phyloP scores from a whole-genome alignment of 176 grass and related monocot species.

The Ensete glaucum region DNA sequence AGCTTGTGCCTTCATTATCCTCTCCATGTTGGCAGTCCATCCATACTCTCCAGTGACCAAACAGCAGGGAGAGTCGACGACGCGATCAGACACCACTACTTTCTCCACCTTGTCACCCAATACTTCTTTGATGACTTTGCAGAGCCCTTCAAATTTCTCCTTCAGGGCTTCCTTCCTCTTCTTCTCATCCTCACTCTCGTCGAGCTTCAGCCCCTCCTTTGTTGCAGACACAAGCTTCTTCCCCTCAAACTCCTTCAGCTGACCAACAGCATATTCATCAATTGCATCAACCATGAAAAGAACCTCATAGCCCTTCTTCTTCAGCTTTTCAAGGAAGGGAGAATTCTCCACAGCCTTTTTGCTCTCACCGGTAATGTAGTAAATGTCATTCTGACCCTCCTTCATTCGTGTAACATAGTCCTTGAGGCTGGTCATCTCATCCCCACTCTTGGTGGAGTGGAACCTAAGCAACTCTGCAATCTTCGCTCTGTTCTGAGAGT shows the following conservation, averaged over 20 bases:
- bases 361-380: slow-evolving; percentile 8
- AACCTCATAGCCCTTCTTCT: slow-evolving; percentile 8
- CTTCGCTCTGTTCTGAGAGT: slow-evolving; percentile 1
- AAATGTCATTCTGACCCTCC: slow-evolving; percentile 7
- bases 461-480: background rate
- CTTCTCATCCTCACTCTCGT: slow-evolving; percentile 6
- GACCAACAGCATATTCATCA: slow-evolving; percentile 7
- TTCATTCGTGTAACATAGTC: slow-evolving; percentile 15
- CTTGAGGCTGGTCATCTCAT: background rate
- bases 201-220: slow-evolving; percentile 9
- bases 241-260: slow-evolving; percentile 5
- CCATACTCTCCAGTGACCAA: background rate
- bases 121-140: slow-evolving; percentile 1
- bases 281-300: slow-evolving; percentile 19
- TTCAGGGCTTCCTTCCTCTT: slow-evolving; percentile 1
- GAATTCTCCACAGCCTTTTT: slow-evolving; percentile 5
- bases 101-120: slow-evolving; percentile 6
- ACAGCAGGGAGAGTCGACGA: slow-evolving; percentile 5
- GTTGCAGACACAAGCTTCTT: slow-evolving; percentile 5
- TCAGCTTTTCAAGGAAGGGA: slow-evolving; percentile 4
- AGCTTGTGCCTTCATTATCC: background rate
- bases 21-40: slow-evolving; percentile 2
- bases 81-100: background rate
- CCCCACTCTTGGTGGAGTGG: background rate
- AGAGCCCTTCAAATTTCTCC: slow-evolving; percentile 9